A percentile compares a stretch with the other conserved stretches of the same genome.
Evolutionary conservation across 2,329 filamentous ascomycete species (phyloP).

Genomic region (Pestalotiopsis sp.): DNA sequence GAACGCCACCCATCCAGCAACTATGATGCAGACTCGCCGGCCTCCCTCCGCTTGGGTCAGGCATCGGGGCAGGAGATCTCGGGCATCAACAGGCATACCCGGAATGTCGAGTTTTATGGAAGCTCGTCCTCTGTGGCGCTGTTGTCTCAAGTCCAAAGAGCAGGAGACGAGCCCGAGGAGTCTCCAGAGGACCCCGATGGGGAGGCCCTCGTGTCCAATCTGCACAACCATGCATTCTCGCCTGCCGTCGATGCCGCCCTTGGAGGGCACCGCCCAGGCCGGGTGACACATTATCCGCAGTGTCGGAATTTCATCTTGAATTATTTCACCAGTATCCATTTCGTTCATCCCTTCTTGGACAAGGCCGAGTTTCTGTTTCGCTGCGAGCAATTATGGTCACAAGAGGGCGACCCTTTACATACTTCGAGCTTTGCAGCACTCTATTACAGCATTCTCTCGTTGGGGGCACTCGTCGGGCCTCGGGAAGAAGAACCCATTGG

Average conservation of each 20-base stretch:
- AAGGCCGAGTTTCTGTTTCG: constrained; percentile 43
- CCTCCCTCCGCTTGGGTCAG: background rate
- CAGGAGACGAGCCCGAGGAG: constrained; percentile 19
- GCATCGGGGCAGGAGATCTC: constrained; percentile 36
- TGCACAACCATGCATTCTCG: constrained; percentile 47
- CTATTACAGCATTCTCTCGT: constrained; percentile 47
- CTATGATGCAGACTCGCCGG: background rate
- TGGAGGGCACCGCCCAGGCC: background rate
- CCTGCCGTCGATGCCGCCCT: constrained; percentile 18
- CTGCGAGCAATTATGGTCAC: constrained; percentile 44
- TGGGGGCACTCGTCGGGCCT: constrained; percentile 45
- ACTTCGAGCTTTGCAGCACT: constrained; percentile 45
- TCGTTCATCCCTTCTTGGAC: constrained; percentile 48
- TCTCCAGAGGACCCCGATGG: constrained; percentile 22
- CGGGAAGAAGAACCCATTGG: constrained; percentile 44
- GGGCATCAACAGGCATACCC: constrained; percentile 46
- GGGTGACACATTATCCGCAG: constrained; percentile 37
- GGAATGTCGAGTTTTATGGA: constrained; percentile 48
- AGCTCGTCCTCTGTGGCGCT: constrained; percentile 47
- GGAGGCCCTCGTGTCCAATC: constrained; percentile 42
- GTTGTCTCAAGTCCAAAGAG: constrained; percentile 40
- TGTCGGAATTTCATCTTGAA: constrained; percentile 46
- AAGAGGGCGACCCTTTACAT: constrained; percentile 19
- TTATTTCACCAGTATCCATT: constrained; percentile 50
- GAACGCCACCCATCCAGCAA: background rate